Conservation (phyloP, 805 yeast species). For the Wickerhamomyces pijperi region DNA sequence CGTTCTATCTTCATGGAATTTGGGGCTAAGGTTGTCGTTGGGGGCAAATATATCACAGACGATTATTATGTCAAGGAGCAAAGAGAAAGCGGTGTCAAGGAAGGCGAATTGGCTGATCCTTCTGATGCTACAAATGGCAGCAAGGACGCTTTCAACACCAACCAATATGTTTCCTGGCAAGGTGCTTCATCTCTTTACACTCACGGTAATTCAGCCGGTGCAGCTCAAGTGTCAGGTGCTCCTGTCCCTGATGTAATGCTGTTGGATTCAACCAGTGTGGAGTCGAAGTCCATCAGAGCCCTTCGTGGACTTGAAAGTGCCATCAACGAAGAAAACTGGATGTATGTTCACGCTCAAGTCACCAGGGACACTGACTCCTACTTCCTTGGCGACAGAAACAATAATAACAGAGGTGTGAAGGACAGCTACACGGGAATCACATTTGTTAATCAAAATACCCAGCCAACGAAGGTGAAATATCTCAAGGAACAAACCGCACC, state of each 20-base stretch:
- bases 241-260: slow-evolving; percentile 5
- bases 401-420: slow-evolving; percentile 46
- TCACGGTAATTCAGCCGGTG: slow-evolving; percentile 9
- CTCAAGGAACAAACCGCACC: slow-evolving; percentile 15
- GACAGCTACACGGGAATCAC: slow-evolving; percentile 81
- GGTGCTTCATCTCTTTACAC: slow-evolving; percentile 33
- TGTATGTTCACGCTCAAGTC: slow-evolving; percentile 73
- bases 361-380: slow-evolving; percentile 60
- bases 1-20: slow-evolving; percentile 82
- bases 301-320: slow-evolving; percentile 8
- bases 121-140: slow-evolving; percentile 36
- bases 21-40: slow-evolving; percentile 73
- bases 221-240: slow-evolving; percentile 5
- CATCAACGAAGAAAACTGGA: slow-evolving; percentile 66
- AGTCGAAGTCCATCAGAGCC: slow-evolving; percentile 15
- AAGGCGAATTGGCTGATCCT: slow-evolving; percentile 66
- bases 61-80: slow-evolving; percentile 71
- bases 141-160: slow-evolving; percentile 32
- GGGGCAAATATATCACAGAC: slow-evolving; percentile 73
- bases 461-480: slow-evolving; percentile 36
- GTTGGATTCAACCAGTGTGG: slow-evolving; percentile 5
- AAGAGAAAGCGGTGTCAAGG: slow-evolving; percentile 38
- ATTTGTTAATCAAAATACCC: slow-evolving; percentile 66
- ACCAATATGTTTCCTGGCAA: slow-evolving; percentile 45
- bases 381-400: slow-evolving; percentile 45